Evolutionary conservation across 2,329 filamentous ascomycete genomes (phyloP).

Genomic region (Pyricularia pennisetigena): DNA sequence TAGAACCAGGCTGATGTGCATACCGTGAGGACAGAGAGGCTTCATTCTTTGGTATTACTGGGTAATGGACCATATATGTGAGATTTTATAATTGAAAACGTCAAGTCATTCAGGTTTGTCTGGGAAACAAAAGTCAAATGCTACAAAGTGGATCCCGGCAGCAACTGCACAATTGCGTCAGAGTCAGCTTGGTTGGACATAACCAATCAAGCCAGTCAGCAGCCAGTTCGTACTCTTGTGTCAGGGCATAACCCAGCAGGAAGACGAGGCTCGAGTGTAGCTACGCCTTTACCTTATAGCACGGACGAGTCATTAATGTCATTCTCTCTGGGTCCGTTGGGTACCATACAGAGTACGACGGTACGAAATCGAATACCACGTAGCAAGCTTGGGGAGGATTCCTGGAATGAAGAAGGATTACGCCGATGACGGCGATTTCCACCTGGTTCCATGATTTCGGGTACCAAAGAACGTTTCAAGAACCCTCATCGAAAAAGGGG

Average conservation of each 20-base stretch:
- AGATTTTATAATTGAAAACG: neutral
- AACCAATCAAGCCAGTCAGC: neutral
- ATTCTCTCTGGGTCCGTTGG: neutral
- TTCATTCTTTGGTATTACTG: neutral
- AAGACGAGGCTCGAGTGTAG: too few species aligned
- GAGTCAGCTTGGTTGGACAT: neutral
- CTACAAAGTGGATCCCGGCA: neutral
- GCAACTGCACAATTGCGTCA: slow-evolving; percentile 1
- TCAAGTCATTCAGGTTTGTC: neutral
- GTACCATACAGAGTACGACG: neutral
- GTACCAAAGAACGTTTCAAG: neutral
- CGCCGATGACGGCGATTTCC: neutral
- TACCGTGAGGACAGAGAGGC: neutral
- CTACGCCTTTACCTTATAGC: too few species aligned
- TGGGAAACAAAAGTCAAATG: neutral
- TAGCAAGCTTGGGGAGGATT: neutral
- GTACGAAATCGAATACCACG: neutral
- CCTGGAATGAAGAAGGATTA: neutral
- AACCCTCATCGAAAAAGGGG: neutral
- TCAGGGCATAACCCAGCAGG: too few species aligned
- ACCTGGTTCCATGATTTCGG: neutral
- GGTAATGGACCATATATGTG: neutral
- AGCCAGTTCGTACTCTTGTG: neutral
- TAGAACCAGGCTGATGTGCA: neutral
- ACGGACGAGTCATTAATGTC: neutral